Base-by-base conservation (phyloP, 176 grass and related monocot species). In the Hordeum marinum region DNA sequence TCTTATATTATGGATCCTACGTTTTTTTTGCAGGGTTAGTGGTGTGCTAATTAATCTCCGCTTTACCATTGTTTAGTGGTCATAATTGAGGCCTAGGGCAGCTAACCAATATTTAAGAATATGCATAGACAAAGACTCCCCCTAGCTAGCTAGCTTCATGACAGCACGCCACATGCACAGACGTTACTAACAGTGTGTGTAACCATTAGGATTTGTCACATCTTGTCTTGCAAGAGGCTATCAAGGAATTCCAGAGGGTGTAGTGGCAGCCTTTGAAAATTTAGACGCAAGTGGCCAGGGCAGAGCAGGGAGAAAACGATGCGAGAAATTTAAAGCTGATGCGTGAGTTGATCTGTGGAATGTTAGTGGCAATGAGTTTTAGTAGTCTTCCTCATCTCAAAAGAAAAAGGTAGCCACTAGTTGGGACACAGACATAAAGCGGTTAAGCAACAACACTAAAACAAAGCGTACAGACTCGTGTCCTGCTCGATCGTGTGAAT, bases 61-160 rank as follows among this genome's bases (percentile, higher is more conserved):
- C 5, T 69, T 7, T 9, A 40, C 23, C 77, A 85, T 87, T 69
- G 52, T 90, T 90, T 84, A 84, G 17, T 65, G 26, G 1, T 5
- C 61, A 87, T 87, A 87, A 90, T 87, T 80, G 85, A 87, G 76
- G 69, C 50, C 81, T 90, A 90, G 32, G 40, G 64, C 18, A 26
- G 35, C 61, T 75, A 41, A 7, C 48, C 25, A 52, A 72, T 1
- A 72, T 7, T 25, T 45, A 46, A 73, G 23, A 29, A 54, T 2
- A 0, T 2, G 5, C 48, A 52, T 5, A 18, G 68, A 79, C 27
- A 76, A 59, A 81, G 42, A 69, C 77, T 41, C 8, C 79, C 43
- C 79, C 43, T 84, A 52, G 26, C 26, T 72, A 25, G 9, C 61
- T 84, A 37, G 29, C 32, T 82, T 72, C 50, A 42, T 82, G 18